These are phyloP conservation scores for Calonectria ilicicola DNA, from an alignment of 2,329 filamentous ascomycete genomes.

Conservation along the genomic window DNA sequence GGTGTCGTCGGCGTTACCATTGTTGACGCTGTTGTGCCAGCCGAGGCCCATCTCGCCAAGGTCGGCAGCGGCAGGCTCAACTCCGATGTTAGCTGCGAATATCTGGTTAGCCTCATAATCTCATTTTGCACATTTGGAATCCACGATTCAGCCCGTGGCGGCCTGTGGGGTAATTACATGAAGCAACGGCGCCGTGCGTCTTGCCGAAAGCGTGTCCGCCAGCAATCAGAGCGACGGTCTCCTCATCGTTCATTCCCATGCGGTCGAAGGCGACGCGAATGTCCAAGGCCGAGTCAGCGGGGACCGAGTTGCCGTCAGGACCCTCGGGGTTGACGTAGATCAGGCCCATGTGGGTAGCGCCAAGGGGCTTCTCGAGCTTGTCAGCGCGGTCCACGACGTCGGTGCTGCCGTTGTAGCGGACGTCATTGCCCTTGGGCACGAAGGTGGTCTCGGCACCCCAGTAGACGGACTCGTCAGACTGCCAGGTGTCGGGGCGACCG, in stretches of 20 bases:
- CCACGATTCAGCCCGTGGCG: not conserved
- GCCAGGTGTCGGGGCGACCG: constrained; percentile 78
- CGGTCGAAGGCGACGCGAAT: constrained; percentile 80
- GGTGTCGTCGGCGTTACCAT: constrained; percentile 77
- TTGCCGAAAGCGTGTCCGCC: constrained; percentile 87
- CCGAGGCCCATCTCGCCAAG: constrained; percentile 78
- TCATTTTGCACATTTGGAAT: not conserved
- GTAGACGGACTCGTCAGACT: constrained; percentile 80
- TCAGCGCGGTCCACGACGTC: constrained; percentile 18
- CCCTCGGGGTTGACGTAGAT: constrained; percentile 88
- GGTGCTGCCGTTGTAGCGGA: constrained; percentile 69
- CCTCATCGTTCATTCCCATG: constrained; percentile 87
- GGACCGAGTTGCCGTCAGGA: constrained; percentile 78
- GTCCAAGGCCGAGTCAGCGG: constrained; percentile 74
- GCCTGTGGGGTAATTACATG: constrained; percentile 1
- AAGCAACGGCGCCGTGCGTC: constrained; percentile 70
- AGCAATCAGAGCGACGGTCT: constrained; percentile 81
- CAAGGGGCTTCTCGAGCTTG: constrained; percentile 74
- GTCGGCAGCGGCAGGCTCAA: constrained; percentile 74
- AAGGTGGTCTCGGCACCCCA: constrained; percentile 79
- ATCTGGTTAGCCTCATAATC: not conserved
- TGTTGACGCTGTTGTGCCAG: constrained; percentile 74
- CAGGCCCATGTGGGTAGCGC: constrained; percentile 75
- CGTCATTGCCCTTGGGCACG: constrained; percentile 67
- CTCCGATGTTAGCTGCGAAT: constrained; percentile 64